A percentile compares a stretch with the other conserved stretches of the same genome.
Conservation (phyloP, 352 stramenopile genomes). For the Phytopythium mirpurense region DNA sequence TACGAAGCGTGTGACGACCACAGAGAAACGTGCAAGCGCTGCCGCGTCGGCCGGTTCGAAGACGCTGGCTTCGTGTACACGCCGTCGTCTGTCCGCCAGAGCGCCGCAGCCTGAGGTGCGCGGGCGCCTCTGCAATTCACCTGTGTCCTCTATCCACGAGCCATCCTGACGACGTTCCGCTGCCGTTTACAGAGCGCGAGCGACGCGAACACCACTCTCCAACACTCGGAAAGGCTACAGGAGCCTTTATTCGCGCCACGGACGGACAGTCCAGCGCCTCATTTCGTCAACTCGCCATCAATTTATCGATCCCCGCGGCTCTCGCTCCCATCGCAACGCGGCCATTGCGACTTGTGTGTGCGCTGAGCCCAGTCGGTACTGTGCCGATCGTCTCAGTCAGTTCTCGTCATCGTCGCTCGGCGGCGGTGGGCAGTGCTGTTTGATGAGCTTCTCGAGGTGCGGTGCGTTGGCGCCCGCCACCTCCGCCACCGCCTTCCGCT, state of each 20-base stretch:
- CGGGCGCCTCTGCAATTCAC: no score
- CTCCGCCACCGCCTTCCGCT: slow-evolving; percentile 53
- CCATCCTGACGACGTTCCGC: no score
- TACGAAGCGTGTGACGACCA: not conserved
- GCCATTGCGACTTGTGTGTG: no score
- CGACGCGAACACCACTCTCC: no score
- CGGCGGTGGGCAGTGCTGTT: slow-evolving; percentile 50
- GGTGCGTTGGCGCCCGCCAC: slow-evolving; percentile 54
- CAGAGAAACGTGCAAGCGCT: slow-evolving; percentile 62
- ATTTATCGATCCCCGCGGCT: no score
- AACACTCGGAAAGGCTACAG: no score
- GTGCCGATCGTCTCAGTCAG: no score
- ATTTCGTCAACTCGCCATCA: not conserved
- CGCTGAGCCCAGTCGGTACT: no score
- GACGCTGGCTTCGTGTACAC: slow-evolving; percentile 55
- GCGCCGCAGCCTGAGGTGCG: slow-evolving; percentile 2
- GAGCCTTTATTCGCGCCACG: not conserved
- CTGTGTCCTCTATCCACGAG: no score
- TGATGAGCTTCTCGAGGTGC: slow-evolving; percentile 55
- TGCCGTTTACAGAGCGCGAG: no score
- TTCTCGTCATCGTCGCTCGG: slow-evolving; percentile 48
- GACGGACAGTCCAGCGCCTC: not conserved
- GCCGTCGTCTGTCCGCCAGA: slow-evolving; percentile 8
- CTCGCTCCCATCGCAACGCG: no score
- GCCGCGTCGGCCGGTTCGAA: slow-evolving; percentile 46